A percentile compares a stretch with the other conserved stretches of the same genome.
Conservation (phyloP, 164 flowering plant species). For the Magnolia officinalis region DNA sequence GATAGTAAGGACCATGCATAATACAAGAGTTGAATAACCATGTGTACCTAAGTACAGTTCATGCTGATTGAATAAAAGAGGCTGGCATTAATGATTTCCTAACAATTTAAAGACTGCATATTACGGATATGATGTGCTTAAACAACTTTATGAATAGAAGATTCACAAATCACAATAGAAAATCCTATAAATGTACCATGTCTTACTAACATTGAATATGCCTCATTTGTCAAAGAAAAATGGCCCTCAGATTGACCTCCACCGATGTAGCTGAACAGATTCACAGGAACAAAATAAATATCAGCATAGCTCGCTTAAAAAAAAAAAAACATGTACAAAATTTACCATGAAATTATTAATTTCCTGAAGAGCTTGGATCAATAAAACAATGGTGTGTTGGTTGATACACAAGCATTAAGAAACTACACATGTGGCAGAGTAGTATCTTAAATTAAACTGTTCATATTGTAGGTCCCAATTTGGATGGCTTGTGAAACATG, state of each 20-base stretch:
- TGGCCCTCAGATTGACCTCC: conserved; percentile 89
- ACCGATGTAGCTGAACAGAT: conserved; percentile 74
- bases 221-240: conserved; percentile 87
- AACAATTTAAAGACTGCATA: not conserved
- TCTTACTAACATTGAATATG: conserved; percentile 93
- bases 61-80: not conserved
- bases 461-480: no score
- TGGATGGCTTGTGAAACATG: no score
- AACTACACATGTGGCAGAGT: no score
- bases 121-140: not conserved
- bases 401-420: no score
- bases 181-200: conserved; percentile 12
- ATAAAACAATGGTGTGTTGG: no score
- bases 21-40: not conserved
- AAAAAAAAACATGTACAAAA: not conserved
- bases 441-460: no score
- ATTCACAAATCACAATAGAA: not conserved
- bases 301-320: not conserved
- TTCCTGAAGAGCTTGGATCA: no score
- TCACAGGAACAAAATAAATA: conserved; percentile 1
- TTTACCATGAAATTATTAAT: no score
- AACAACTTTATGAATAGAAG: not conserved
- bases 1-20: no score
- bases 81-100: not conserved
- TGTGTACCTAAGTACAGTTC: not conserved